These are phyloP conservation scores for Sphagnum magellanicum DNA, from an alignment of 228 moss, liverwort and hornwort genomes.

Conservation along the genomic window DNA sequence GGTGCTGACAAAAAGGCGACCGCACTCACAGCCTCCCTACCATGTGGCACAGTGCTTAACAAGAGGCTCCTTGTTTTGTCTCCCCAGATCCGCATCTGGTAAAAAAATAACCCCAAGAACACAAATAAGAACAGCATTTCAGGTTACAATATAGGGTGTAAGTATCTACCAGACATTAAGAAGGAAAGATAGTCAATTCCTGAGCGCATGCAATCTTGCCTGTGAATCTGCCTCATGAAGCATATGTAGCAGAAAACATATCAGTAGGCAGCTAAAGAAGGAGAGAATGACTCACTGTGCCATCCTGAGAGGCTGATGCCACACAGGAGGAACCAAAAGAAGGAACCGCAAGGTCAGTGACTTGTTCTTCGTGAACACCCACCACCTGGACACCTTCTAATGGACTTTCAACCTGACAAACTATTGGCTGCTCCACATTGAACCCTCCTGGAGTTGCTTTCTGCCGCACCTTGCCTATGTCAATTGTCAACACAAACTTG, in stretches of 20 bases:
- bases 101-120: neutral
- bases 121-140: neutral
- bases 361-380: constrained; percentile 79
- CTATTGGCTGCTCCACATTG: constrained; percentile 53
- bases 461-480: constrained; percentile 58
- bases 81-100: constrained; percentile 93
- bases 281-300: constrained; percentile 23
- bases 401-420: constrained; percentile 62
- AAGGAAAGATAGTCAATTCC: constrained; percentile 54
- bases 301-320: constrained; percentile 66
- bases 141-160: neutral
- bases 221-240: constrained; percentile 37
- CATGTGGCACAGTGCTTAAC: constrained; percentile 64
- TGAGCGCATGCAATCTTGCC: constrained; percentile 47
- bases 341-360: constrained; percentile 84
- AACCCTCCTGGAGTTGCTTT: constrained; percentile 67
- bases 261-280: neutral
- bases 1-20: constrained; percentile 85
- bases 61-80: constrained; percentile 53
- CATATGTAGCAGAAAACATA: neutral
- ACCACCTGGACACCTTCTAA: constrained; percentile 68
- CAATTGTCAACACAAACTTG: constrained; percentile 73
- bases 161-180: neutral
- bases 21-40: constrained; percentile 80
- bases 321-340: constrained; percentile 52